phyloP scores from a whole-genome alignment of 352 stramenopile species.

The Phytophthora sojae region DNA sequence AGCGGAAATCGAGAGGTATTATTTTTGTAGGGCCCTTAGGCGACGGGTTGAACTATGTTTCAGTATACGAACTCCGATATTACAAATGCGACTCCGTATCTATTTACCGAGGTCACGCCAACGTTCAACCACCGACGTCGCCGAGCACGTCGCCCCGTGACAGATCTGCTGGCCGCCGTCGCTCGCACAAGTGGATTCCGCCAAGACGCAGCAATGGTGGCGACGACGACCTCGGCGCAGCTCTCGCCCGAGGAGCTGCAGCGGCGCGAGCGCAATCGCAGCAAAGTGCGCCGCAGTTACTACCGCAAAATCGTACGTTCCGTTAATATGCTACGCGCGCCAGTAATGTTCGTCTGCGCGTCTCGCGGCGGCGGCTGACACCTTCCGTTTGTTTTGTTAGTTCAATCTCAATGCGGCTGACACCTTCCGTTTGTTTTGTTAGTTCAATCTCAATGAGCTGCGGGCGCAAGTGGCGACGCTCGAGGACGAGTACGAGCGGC shows the following conservation, averaged over 20 bases:
- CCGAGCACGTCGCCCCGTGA: neutral
- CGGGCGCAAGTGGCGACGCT: slow-evolving; percentile 54
- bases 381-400: slow-evolving; percentile 16
- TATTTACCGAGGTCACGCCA: slow-evolving; percentile 12
- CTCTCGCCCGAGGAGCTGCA: slow-evolving; percentile 50
- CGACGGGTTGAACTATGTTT: slow-evolving; percentile 14
- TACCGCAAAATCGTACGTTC: slow-evolving; percentile 59
- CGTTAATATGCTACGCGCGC: too few relatives aligned
- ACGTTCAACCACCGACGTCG: slow-evolving; percentile 14
- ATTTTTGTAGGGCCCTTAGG: slow-evolving; percentile 18
- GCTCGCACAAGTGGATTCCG: slow-evolving; percentile 9
- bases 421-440: neutral
- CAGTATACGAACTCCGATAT: slow-evolving; percentile 22
- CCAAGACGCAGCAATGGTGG: slow-evolving; percentile 12
- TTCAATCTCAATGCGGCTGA: slow-evolving; percentile 46
- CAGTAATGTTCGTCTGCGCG: slow-evolving; percentile 3
- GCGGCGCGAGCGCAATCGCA: slow-evolving; percentile 56
- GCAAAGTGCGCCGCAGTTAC: slow-evolving; percentile 61
- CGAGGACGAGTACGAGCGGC: slow-evolving; percentile 53
- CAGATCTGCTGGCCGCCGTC: neutral
- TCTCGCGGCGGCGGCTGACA: neutral
- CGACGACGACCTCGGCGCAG: slow-evolving; percentile 7
- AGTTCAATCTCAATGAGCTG: slow-evolving; percentile 59
- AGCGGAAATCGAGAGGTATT: slow-evolving; percentile 17
- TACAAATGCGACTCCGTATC: slow-evolving; percentile 5